Evolutionary conservation across 1,139 yeast genomes (phyloP).

Genomic region (Pichia norvegensis): DNA sequence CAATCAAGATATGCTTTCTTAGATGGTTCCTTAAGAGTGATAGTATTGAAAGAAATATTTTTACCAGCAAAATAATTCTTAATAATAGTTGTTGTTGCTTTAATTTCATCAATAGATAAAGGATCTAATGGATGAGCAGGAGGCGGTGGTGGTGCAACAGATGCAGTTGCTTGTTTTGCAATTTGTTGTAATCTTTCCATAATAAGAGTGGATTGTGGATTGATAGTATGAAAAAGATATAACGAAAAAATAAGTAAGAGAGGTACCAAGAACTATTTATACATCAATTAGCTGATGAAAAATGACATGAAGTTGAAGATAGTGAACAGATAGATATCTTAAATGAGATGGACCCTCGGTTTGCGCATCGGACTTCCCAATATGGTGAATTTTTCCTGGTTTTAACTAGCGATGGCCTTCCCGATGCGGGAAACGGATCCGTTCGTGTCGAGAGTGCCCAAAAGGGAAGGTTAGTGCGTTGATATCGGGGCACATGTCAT

Average conservation of each 20-base stretch:
- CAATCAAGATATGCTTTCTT: constrained; percentile 55
- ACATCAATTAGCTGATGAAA: neutral
- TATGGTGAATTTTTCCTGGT: neutral
- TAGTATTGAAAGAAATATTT: constrained; percentile 52
- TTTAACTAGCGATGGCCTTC: neutral
- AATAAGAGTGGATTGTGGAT: neutral
- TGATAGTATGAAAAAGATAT: neutral
- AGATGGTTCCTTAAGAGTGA: constrained; percentile 64
- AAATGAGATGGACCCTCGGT: neutral
- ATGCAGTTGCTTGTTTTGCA: constrained; percentile 55
- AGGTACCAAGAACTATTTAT: neutral
- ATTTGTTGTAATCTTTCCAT: constrained; percentile 67
- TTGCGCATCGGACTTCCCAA: neutral
- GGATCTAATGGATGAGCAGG: constrained; percentile 71
- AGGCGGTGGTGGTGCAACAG: constrained; percentile 43
- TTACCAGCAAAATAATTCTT: constrained; percentile 41
- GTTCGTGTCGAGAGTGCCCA: too few species aligned
- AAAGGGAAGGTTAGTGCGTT: too few species aligned
- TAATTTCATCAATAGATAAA: constrained; percentile 49
- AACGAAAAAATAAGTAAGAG: neutral
- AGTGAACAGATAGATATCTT: neutral
- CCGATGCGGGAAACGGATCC: neutral
- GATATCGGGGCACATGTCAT: neutral
- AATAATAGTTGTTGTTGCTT: constrained; percentile 38
- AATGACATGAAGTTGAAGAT: too few species aligned